Base-by-base conservation (phyloP, 2,329 filamentous ascomycete genomes). In the Penicillium polonicum region DNA sequence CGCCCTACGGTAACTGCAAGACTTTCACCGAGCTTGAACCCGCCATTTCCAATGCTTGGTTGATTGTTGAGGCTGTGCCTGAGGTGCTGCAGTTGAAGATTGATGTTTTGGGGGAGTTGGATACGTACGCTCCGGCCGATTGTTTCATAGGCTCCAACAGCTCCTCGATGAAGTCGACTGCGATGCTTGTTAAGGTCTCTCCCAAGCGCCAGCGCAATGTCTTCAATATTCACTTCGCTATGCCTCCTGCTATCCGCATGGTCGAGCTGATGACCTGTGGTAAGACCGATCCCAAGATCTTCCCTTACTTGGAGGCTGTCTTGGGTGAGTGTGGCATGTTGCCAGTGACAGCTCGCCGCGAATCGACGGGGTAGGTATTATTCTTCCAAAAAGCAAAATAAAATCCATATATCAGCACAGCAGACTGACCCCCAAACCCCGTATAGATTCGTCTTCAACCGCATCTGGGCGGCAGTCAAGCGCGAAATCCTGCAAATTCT, bases 401-500 rank as follows among this genome's bases (percentile, higher is more conserved):
- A n/a, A 27, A n/a, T 1, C 15, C 7, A 7, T 6, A 39, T 27
- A 19, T 21, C n/a, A 39, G 12, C 23, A 27, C 17, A 36, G 4
- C 21, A 36, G 3, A 50, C 36, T 55, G 5, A 55, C 19, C 2
- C 2, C 29, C 1, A 33, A 33, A 2, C 9, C 2, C 4, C 8
- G 4, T n/a, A 36, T 38, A 70, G 67, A 4, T 80, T 84, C 65
- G 78, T 85, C 36, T 81, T 83, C 64, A 84, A 84, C 52, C 78
- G 82, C 1, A 67, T 84, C 0, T 85, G 82, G 82, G 82, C 82
- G 0, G 81, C 82, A 0, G 73, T 85, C 44, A 84, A 84, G 69
- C 73, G 82, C 3, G 82, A 85, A 60, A 73, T 73, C 1, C 58
- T 84, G 23, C 73, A 66, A 1, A 80, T 84, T 19, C 64, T 84